A percentile compares a stretch with the other conserved stretches of the same genome.
These are phyloP conservation scores for Yarrowia sp. DNA, from an alignment of 805 yeast genomes.

Conservation along the genomic window DNA sequence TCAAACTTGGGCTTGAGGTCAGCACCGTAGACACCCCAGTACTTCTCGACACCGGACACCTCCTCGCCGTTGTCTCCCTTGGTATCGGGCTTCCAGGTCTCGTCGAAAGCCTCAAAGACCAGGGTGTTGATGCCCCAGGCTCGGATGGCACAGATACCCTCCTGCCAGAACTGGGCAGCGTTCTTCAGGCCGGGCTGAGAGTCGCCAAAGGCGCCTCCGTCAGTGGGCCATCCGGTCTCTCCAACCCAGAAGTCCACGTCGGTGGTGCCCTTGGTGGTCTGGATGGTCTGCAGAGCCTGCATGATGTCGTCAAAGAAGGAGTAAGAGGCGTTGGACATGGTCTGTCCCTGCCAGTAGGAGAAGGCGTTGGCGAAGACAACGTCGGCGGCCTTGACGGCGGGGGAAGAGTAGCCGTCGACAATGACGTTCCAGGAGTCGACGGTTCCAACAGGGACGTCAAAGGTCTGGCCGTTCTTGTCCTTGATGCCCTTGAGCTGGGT, in stretches of 20 bases:
- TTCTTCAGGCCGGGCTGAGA: conserved; percentile 68
- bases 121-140: conserved; percentile 94
- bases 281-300: conserved; percentile 92
- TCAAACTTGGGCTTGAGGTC: conserved; percentile 39
- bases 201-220: conserved; percentile 67
- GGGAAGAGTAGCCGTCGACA: conserved; percentile 70
- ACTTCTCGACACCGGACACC: conserved; percentile 73
- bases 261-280: conserved; percentile 79
- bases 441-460: conserved; percentile 76
- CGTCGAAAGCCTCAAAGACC: conserved; percentile 93
- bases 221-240: conserved; percentile 97
- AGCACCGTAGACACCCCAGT: conserved; percentile 84
- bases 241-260: conserved; percentile 93
- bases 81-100: conserved; percentile 91
- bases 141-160: conserved; percentile 88
- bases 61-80: conserved; percentile 55
- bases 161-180: conserved; percentile 80
- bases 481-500: conserved; percentile 55
- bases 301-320: conserved; percentile 95
- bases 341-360: conserved; percentile 98
- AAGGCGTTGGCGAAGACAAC: conserved; percentile 90
- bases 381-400: conserved; percentile 79
- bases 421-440: conserved; percentile 95
- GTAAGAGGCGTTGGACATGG: conserved; percentile 74
- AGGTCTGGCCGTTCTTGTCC: conserved; percentile 80